Percentiles rank a stretch among this genome's conserved stretches.
These are phyloP conservation scores for Phytophthora foliorum DNA, from an alignment of 352 stramenopile genomes.

Conservation along the genomic window DNA sequence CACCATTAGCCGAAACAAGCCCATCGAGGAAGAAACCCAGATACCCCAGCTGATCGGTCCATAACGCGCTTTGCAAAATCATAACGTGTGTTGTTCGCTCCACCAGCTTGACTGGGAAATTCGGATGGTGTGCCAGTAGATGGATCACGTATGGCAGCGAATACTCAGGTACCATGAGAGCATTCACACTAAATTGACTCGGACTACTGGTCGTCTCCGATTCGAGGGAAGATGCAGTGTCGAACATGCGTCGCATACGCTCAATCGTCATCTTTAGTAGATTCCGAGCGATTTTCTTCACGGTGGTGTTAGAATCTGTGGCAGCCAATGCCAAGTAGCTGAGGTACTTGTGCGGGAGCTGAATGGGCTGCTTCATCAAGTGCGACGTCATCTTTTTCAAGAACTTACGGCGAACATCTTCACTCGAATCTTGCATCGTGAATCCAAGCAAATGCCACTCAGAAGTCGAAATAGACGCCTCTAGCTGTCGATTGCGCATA, in stretches of 20 bases:
- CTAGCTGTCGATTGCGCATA: conserved; percentile 61
- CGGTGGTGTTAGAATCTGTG: conserved; percentile 49
- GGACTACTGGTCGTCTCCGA: conserved; percentile 23
- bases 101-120: conserved; percentile 61
- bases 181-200: conserved; percentile 29
- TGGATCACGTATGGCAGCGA: conserved; percentile 85
- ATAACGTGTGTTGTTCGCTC: conserved; percentile 38
- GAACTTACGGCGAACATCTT: conserved; percentile 77
- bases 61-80: conserved; percentile 51
- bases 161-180: conserved; percentile 89
- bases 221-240: conserved; percentile 52
- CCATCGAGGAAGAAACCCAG: conserved; percentile 81
- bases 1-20: conserved; percentile 61
- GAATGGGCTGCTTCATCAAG: conserved; percentile 68
- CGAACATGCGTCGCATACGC: conserved; percentile 83
- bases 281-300: conserved; percentile 69
- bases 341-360: conserved; percentile 85
- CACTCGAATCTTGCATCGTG: conserved; percentile 76
- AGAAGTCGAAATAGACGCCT: conserved; percentile 55
- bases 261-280: conserved; percentile 69
- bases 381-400: conserved; percentile 81
- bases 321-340: conserved; percentile 78
- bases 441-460: conserved; percentile 88
- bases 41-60: conserved; percentile 66
- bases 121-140: conserved; percentile 80